Percentiles rank a stretch among this genome's conserved stretches.
phyloP scores from a whole-genome alignment of 768 basidiomycete genomes.

The Tulasnella sp. region DNA sequence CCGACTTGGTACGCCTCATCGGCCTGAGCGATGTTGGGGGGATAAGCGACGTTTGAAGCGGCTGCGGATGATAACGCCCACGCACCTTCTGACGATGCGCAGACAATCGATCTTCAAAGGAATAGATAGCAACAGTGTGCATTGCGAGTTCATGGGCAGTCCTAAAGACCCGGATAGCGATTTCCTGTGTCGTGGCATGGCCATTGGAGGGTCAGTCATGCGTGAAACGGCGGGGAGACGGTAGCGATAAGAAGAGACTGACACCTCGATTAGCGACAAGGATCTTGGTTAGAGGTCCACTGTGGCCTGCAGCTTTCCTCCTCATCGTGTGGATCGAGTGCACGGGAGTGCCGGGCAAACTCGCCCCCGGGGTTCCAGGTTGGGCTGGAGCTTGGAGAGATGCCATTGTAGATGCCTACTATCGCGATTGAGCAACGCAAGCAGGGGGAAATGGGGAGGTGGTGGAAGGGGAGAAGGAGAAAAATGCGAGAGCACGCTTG shows the following conservation, averaged over 20 bases:
- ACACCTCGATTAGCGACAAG: constrained; percentile 87
- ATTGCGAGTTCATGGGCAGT: constrained; percentile 98
- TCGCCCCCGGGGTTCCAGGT: neutral
- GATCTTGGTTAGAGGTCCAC: constrained; percentile 81
- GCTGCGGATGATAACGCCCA: neutral
- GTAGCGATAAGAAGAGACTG: constrained; percentile 27
- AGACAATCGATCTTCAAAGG: constrained; percentile 88
- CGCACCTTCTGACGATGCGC: constrained; percentile 93
- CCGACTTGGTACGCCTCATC: constrained; percentile 99
- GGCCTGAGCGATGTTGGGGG: constrained; percentile 39
- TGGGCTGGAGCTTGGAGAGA: neutral
- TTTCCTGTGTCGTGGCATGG: constrained; percentile 50
- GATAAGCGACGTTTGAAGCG: neutral
- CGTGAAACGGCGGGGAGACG: constrained; percentile 3
- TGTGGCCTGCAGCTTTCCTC: constrained; percentile 80
- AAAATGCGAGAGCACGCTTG: neutral
- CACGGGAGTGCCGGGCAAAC: constrained; percentile 51
- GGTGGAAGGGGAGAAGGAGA: neutral
- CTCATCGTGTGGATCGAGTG: constrained; percentile 88
- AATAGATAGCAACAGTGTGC: constrained; percentile 99
- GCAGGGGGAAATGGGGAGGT: neutral
- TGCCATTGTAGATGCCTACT: neutral
- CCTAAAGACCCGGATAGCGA: constrained; percentile 96
- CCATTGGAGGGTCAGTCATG: constrained; percentile 8
- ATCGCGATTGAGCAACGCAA: neutral